A percentile compares a stretch with the other conserved stretches of the same genome.
Evolutionary conservation across 176 grass and related monocot genomes (phyloP).

Genomic region (Typha latifolia): DNA sequence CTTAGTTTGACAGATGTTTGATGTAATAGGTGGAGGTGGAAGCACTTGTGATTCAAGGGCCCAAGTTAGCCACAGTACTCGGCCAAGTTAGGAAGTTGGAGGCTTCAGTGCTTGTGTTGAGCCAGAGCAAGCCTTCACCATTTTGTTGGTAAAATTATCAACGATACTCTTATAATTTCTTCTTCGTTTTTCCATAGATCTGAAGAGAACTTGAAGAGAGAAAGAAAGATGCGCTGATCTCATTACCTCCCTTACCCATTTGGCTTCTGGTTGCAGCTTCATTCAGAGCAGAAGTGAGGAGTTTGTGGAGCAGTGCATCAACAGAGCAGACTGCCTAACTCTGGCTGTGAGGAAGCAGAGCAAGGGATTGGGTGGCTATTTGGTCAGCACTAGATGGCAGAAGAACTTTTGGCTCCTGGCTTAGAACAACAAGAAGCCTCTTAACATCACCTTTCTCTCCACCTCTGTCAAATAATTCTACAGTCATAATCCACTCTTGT

Average conservation of each 20-base stretch:
- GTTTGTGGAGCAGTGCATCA: conserved; percentile 84
- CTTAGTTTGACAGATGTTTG: not conserved
- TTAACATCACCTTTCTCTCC: not conserved
- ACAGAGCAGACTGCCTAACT: conserved; percentile 71
- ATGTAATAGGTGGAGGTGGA: conserved; percentile 25
- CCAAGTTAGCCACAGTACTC: conserved; percentile 21
- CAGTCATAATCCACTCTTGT: not conserved
- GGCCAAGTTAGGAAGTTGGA: conserved; percentile 29
- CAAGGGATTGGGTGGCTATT: conserved; percentile 75
- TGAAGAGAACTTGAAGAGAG: no score
- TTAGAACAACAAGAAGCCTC: not conserved
- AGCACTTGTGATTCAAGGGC: conserved; percentile 19
- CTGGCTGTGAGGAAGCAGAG: conserved; percentile 78
- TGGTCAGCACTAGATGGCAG: conserved; percentile 80
- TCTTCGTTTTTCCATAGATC: not conserved
- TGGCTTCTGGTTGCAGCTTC: conserved; percentile 31
- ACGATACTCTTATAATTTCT: not conserved
- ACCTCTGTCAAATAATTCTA: not conserved
- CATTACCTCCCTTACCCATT: no score
- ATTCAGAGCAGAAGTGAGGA: conserved; percentile 62
- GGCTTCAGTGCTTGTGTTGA: conserved; percentile 17
- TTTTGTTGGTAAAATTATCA: conserved; percentile 5
- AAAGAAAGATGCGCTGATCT: no score
- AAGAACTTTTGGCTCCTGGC: conserved; percentile 97
- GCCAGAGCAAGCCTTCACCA: conserved; percentile 17